Conservation (phyloP, 352 stramenopile genomes). For the Phytophthora cryptogea region DNA sequence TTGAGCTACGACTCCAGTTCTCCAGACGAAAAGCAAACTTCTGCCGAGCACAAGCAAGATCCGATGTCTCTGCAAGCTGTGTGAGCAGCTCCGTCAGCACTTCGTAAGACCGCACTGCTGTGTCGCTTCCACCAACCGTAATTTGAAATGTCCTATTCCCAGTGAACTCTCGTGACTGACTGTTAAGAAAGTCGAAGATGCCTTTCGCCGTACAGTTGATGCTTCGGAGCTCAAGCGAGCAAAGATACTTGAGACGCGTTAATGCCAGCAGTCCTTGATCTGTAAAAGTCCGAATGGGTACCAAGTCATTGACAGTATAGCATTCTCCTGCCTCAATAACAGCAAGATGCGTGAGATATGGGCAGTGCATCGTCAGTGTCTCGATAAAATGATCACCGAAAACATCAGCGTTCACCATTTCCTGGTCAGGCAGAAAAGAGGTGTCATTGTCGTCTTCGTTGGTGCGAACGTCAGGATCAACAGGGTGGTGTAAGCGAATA, state of each 20-base stretch:
- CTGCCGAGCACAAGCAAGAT: constrained; percentile 3
- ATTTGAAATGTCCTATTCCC: constrained; percentile 40
- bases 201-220: too few species aligned
- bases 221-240: too few species aligned
- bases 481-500: constrained; percentile 38
- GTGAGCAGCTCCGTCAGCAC: constrained; percentile 13
- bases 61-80: constrained; percentile 2
- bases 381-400: constrained; percentile 41
- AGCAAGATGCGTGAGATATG: constrained; percentile 23
- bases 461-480: constrained; percentile 2
- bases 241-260: too few species aligned
- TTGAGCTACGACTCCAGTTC: constrained; percentile 25
- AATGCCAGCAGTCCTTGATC: too few species aligned
- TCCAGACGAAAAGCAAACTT: constrained; percentile 23
- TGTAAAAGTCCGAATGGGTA: too few species aligned
- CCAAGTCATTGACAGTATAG: too few species aligned
- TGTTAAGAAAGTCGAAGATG: constrained; percentile 28
- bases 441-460: constrained; percentile 4
- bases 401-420: constrained; percentile 32
- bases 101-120: constrained; percentile 32
- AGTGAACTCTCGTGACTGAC: constrained; percentile 25
- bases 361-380: constrained; percentile 14
- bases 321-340: too few species aligned
- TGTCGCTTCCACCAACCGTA: constrained; percentile 25
- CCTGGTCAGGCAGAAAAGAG: constrained; percentile 18